Evolutionary conservation across 2,329 filamentous ascomycete genomes (phyloP).

Genomic region (Arthroderma sp.): DNA sequence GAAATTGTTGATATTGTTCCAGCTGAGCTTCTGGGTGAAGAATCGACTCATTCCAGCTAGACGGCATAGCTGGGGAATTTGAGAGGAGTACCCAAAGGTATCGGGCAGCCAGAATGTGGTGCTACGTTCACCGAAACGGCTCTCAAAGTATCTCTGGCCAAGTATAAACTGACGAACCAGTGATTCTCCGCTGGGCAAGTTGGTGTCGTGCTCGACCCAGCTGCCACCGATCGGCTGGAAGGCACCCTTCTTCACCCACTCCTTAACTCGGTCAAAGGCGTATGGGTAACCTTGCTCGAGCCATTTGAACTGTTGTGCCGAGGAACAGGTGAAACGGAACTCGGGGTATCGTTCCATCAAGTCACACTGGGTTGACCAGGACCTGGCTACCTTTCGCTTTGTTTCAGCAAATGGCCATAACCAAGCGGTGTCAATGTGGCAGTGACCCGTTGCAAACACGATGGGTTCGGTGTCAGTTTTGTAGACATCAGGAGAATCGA

Average conservation of each 20-base stretch:
- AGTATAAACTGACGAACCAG: constrained; percentile 90
- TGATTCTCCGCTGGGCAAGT: constrained; percentile 90
- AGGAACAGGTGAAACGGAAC: constrained; percentile 80
- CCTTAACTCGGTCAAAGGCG: constrained; percentile 80
- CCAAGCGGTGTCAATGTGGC: constrained; percentile 98
- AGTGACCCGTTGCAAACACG: constrained; percentile 85
- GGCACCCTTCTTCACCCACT: constrained; percentile 75
- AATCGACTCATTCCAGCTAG: constrained; percentile 93
- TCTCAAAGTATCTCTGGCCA: constrained; percentile 88
- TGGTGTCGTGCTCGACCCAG: constrained; percentile 98
- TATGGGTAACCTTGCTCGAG: constrained; percentile 78
- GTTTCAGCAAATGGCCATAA: constrained; percentile 98
- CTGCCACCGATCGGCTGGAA: constrained; percentile 95
- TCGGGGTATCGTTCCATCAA: constrained; percentile 92
- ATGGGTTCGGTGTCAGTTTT: constrained; percentile 59
- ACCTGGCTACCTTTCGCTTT: constrained; percentile 87
- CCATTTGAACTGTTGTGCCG: constrained; percentile 98
- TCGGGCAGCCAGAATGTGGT: constrained; percentile 96
- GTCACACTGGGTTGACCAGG: constrained; percentile 94
- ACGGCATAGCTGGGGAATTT: constrained; percentile 85
- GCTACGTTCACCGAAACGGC: constrained; percentile 76
- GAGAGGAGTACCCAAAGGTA: constrained; percentile 93
- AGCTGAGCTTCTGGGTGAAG: constrained; percentile 96
- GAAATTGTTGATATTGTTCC: constrained; percentile 99
- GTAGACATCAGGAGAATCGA: constrained; percentile 78